Evolutionary conservation across 345 rosid species (phyloP).

Genomic region (Rhodomyrtus tomentosa): DNA sequence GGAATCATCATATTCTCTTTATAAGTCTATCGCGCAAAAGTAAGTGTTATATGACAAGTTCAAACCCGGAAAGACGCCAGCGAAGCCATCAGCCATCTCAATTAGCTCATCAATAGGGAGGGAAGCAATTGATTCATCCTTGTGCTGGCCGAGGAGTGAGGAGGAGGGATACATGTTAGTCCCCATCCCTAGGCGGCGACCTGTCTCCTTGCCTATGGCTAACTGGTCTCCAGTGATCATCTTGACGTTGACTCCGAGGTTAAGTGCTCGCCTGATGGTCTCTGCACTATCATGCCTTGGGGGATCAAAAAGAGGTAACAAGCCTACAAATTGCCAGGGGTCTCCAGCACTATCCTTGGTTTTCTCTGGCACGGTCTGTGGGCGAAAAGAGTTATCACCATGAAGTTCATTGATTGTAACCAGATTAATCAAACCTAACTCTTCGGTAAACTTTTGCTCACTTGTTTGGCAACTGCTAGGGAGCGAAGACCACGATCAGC

Average conservation of each 20-base stretch:
- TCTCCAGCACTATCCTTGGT: slow-evolving; percentile 59
- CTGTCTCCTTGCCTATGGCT: slow-evolving; percentile 89
- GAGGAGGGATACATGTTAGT: slow-evolving; percentile 97
- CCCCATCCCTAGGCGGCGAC: slow-evolving; percentile 94
- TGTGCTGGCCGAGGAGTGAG: slow-evolving; percentile 62
- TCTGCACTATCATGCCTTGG: slow-evolving; percentile 97
- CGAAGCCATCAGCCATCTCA: slow-evolving; percentile 93
- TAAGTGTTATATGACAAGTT: neutral
- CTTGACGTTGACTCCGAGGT: slow-evolving; percentile 87
- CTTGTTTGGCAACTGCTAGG: slow-evolving; percentile 69
- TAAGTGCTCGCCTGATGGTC: slow-evolving; percentile 75
- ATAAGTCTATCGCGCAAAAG: neutral
- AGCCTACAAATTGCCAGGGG: slow-evolving; percentile 84
- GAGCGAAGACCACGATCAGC: slow-evolving; percentile 83
- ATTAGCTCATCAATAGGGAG: slow-evolving; percentile 80
- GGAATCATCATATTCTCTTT: neutral
- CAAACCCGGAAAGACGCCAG: slow-evolving; percentile 91
- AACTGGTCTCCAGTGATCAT: slow-evolving; percentile 97
- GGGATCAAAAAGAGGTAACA: slow-evolving; percentile 90
- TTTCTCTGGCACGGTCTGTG: slow-evolving; percentile 51
- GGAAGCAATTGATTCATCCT: slow-evolving; percentile 33
- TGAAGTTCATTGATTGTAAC: neutral
- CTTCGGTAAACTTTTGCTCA: neutral
- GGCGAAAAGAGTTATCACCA: neutral
- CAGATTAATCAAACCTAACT: neutral